phyloP scores from a whole-genome alignment of 1,139 yeast species.

The Pichia sp. region DNA sequence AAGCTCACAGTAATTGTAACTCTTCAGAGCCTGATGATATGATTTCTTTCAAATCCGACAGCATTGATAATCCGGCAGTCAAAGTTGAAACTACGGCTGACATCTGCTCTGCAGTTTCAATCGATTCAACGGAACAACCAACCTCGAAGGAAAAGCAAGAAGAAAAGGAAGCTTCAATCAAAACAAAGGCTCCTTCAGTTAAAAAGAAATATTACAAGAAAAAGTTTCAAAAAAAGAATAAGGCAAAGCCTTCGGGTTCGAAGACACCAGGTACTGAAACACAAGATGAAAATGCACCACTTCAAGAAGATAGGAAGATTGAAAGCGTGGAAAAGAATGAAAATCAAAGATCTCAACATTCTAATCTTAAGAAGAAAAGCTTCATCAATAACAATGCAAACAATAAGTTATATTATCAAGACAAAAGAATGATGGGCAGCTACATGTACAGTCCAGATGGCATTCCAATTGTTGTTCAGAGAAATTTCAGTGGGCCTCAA shows the following conservation, averaged over 20 bases:
- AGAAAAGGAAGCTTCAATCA: not conserved
- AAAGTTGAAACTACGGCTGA: not conserved
- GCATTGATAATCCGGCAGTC: not conserved
- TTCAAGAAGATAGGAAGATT: not conserved
- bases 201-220: slow-evolving; percentile 5
- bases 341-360: not conserved
- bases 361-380: not conserved
- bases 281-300: not conserved
- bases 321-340: not conserved
- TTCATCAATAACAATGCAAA: not conserved
- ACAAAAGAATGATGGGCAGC: not conserved
- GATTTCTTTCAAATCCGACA: not conserved
- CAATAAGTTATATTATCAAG: not conserved
- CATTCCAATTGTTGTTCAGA: slow-evolving; percentile 2
- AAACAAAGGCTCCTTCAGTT: not conserved
- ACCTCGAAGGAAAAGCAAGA: not conserved
- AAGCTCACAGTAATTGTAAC: not conserved
- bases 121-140: not conserved
- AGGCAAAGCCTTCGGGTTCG: not conserved
- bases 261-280: not conserved
- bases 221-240: not conserved
- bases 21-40: not conserved
- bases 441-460: slow-evolving; percentile 1
- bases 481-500: not conserved
- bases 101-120: not conserved